Base-by-base conservation (phyloP, 371 early-diverging fungal species). In the Fennellomyces sp. region DNA sequence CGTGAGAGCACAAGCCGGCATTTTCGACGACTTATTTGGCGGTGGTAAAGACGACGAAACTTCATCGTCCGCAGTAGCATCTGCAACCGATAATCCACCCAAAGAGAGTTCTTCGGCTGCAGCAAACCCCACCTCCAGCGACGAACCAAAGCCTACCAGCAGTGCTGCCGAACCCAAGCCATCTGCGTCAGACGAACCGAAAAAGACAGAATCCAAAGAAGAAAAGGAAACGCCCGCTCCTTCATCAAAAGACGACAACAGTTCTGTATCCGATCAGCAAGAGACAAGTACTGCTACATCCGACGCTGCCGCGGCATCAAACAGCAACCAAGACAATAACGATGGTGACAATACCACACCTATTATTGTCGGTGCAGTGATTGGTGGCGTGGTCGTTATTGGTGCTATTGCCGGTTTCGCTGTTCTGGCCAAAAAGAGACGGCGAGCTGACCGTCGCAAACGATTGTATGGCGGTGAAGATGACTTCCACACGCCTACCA, bases 311-410 rank as follows among this genome's bases (percentile, higher is more conserved):
- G 35, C 51, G 10, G 26, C 64, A 11, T 29, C 64, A 11, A 38
- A 13, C 19, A 55, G 25, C 29, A 19, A 15, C 21, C 10, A 27
- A 10, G 21, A 21, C 2, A 51, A 48, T 23, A 36, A 31, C 3
- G 55, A 49, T 11, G 25, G 45, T 38, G 35, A 25, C 13, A 55
- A 36, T 31, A 39, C 23, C 45, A 70, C 66, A 15, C 70, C 61
- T n/a, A 70, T 69, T 19, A 77, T 80, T 51, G 60, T 69, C 36
- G 81, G 81, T 33, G 69, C 74, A 26, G 72, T 77, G 0, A 69
- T 72, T 59, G 81, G 70, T 17, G 64, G 70, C 58, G 63, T 73
- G 2, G 75, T 73, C 2, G 66, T 75, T 17, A 55, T 80, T 45
- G 75, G 64, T 35, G 73, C 70, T 39, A 75, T 69, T 29, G 75